phyloP scores from a whole-genome alignment of 2,329 filamentous ascomycete genomes.

The Talaromyces sp. region DNA sequence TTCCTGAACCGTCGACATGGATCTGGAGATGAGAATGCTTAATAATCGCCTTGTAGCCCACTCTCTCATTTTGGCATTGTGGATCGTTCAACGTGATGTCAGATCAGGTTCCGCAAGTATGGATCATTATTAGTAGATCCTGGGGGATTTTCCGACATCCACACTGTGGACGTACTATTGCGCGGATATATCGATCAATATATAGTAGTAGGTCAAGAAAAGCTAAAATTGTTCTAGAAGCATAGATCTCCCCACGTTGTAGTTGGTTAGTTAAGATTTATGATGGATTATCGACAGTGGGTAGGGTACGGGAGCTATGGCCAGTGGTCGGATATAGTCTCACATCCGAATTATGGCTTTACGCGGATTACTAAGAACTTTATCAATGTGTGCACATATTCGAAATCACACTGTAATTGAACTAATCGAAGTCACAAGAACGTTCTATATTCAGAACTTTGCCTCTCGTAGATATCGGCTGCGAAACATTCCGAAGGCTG shows the following conservation, averaged over 20 bases:
- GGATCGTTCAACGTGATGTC: background rate
- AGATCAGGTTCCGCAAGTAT: background rate
- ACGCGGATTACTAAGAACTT: background rate
- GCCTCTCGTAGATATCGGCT: background rate
- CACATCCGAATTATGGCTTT: background rate
- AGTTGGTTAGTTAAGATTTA: background rate
- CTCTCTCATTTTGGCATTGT: background rate
- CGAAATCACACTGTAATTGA: background rate
- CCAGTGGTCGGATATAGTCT: background rate
- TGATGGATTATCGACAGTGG: background rate
- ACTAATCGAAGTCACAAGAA: background rate
- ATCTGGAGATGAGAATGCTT: background rate
- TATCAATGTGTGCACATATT: background rate
- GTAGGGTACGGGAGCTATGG: background rate
- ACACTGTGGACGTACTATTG: background rate
- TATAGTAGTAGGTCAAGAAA: background rate
- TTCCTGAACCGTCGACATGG: background rate
- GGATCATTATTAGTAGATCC: background rate
- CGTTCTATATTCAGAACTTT: background rate
- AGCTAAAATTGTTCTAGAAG: background rate
- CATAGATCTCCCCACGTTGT: background rate
- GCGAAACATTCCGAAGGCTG: background rate
- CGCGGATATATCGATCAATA: background rate
- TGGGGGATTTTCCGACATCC: background rate
- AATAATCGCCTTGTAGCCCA: background rate